Base-by-base conservation (phyloP, 78 protist species). In the Diacronema lutheri region DNA sequence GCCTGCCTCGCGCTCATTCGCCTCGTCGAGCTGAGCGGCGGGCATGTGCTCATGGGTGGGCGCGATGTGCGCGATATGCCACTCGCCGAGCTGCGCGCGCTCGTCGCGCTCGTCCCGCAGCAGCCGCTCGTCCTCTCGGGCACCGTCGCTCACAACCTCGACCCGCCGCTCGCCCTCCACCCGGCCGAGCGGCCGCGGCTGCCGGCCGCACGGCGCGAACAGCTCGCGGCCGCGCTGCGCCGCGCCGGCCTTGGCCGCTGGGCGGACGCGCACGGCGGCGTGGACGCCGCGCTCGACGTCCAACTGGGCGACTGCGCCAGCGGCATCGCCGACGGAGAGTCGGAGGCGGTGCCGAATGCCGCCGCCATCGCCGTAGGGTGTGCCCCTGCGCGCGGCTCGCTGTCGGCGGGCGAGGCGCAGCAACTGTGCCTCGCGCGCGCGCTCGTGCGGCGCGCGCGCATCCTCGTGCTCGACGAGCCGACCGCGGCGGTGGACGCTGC, bases 361-460 rank as follows among this genome's bases (percentile, higher is more conserved):
- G n/a, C n/a, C n/a, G n/a, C n/a, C n/a, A n/a, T n/a, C n/a, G n/a
- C n/a, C n/a, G n/a, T n/a, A n/a, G n/a, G n/a, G n/a, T n/a, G n/a
- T n/a, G n/a, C n/a, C n/a, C n/a, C n/a, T n/a, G n/a, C n/a, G n/a
- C n/a, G n/a, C 50, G 16, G 50, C 50, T 7, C 50, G 84, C 57
- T 90, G 1, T 68, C 86, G 14, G 79, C 81, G 35, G 98, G 98
- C n/a, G 96, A 96, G 84, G 79, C 93, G 6, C 98, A 97, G 90
- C 89, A 96, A n/a, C 33, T 97, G 20, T 95, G 99, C 72, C 26
- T 97, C 14, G 98, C 93, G 7, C 85, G 99, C 19, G 99, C 99
- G 21, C 46, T 97, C 55, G 84, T 95, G 38, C 65, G 92, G n/a
- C 83, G 85, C n/a, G 41, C 96, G 20, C 91, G 89, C 80, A 26